phyloP scores from a whole-genome alignment of 2,329 filamentous ascomycete genomes.

The Thelonectria rubi region DNA sequence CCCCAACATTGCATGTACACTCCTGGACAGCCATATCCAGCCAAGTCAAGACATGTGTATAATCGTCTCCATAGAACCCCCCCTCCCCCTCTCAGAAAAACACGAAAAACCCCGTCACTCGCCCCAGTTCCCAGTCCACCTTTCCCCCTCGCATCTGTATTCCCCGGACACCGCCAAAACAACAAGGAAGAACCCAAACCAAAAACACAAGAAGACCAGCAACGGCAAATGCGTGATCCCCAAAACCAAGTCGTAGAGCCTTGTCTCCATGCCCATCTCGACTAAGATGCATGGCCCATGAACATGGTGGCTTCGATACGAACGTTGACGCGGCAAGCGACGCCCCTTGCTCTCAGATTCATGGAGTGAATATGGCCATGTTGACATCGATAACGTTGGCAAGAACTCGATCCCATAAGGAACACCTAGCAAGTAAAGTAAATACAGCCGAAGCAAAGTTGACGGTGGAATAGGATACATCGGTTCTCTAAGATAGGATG shows the following conservation, averaged over 20 bases:
- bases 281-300: not conserved
- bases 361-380: not conserved
- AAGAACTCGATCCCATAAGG: slow-evolving; percentile 16
- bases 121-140: not conserved
- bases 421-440: slow-evolving; percentile 16
- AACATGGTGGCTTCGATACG: not conserved
- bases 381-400: slow-evolving; percentile 10
- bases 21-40: not conserved
- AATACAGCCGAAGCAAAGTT: slow-evolving; percentile 20
- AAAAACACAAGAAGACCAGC: not conserved
- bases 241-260: too few relatives aligned
- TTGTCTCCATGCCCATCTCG: not conserved
- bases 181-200: not conserved
- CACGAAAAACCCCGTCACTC: not conserved
- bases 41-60: not conserved
- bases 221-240: not conserved
- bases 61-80: slow-evolving; percentile 3
- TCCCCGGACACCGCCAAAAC: not conserved
- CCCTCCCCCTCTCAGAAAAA: too few relatives aligned
- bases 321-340: not conserved
- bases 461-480: slow-evolving; percentile 2
- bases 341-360: not conserved
- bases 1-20: slow-evolving; percentile 9
- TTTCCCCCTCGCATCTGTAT: not conserved
- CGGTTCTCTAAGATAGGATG: not conserved